Conservation (phyloP, 2,329 filamentous ascomycete genomes). For the Talaromyces sp. region DNA sequence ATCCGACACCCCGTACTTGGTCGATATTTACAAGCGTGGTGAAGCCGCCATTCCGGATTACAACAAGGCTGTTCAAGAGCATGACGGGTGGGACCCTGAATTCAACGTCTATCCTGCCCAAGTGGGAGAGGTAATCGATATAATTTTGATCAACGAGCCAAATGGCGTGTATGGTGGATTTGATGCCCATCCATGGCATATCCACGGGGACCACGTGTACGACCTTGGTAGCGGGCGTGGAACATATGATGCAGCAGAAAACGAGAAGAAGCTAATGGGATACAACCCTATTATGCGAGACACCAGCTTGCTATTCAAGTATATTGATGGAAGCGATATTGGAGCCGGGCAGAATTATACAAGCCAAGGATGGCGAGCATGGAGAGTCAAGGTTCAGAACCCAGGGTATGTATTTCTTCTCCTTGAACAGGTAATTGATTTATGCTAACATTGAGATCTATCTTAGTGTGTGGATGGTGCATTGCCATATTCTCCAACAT, state of each 20-base stretch:
- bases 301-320: constrained; percentile 54
- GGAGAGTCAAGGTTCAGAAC: constrained; percentile 51
- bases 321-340: constrained; percentile 38
- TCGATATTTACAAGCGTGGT: constrained; percentile 40
- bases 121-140: constrained; percentile 43
- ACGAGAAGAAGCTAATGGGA: constrained; percentile 35
- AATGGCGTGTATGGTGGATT: constrained; percentile 19
- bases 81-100: constrained; percentile 40
- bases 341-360: constrained; percentile 35
- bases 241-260: constrained; percentile 38
- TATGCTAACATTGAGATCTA: neutral
- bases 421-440: neutral
- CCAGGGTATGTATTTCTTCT: constrained; percentile 30
- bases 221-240: constrained; percentile 45
- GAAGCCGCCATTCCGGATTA: constrained; percentile 37
- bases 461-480: constrained; percentile 42
- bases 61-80: constrained; percentile 28
- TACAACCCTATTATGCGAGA: constrained; percentile 41
- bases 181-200: constrained; percentile 44
- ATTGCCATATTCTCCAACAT: constrained; percentile 47
- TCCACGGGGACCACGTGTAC: constrained; percentile 42
- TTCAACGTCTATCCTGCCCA: constrained; percentile 38
- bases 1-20: constrained; percentile 39
- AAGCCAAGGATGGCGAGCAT: constrained; percentile 52
- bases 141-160: constrained; percentile 37